phyloP scores from a whole-genome alignment of 371 early-diverging fungal genomes.

The Chytridium lagenaria region DNA sequence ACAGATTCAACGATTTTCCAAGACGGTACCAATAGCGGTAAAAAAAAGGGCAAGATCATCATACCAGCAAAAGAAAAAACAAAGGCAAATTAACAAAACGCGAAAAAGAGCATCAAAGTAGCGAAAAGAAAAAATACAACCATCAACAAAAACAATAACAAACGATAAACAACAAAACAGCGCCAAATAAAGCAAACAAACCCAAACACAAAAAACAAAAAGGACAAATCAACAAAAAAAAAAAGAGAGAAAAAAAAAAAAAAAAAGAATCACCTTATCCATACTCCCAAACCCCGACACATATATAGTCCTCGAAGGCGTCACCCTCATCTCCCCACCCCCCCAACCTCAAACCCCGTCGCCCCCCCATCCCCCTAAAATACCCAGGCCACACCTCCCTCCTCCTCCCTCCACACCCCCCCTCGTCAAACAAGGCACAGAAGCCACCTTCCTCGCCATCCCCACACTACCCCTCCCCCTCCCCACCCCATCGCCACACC shows the following conservation, averaged over 20 bases:
- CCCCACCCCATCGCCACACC: background rate
- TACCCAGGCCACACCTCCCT: background rate
- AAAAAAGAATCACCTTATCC: constrained; percentile 2
- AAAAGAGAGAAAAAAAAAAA: background rate
- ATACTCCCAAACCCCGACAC: constrained; percentile 8
- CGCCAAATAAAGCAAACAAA: background rate
- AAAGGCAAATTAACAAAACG: no score
- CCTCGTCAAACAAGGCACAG: no score
- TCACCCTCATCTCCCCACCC: background rate
- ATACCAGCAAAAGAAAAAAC: no score
- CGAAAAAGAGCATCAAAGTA: background rate
- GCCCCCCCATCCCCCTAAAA: background rate
- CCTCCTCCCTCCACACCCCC: background rate
- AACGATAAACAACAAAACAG: no score
- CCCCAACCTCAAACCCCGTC: constrained; percentile 1
- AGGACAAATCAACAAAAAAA: background rate
- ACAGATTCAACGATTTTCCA: no score
- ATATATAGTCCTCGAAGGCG: constrained; percentile 15
- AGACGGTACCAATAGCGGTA: no score
- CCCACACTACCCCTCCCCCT: background rate
- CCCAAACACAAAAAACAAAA: background rate
- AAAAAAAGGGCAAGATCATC: no score
- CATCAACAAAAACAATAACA: background rate
- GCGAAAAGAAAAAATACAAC: background rate
- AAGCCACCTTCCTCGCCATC: no score